Evolutionary conservation across 371 early-diverging fungal species (phyloP), one percentile per base, ranked within the genome.

Genomic region (Rhizopus microsporus): DNA sequence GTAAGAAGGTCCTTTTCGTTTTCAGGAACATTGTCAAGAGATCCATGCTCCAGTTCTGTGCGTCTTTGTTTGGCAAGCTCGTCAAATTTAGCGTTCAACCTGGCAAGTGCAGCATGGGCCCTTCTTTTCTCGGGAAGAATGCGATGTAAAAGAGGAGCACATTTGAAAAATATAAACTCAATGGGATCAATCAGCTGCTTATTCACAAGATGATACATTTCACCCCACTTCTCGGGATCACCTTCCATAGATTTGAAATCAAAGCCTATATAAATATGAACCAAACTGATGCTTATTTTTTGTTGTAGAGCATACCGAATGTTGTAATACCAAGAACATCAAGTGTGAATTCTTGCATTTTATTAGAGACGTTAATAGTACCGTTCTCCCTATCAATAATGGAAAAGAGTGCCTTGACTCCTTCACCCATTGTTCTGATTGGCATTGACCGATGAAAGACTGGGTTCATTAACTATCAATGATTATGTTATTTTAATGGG

Each of bases 381-480:
- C 54, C 23, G 5, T 32, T 34, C 7, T 52, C 17, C 13, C 56
- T 35, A 12, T 69, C 71, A 32, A 76, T 59, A 0, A 38, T 46
- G 0, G 34, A 8, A 47, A 78, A 72, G 6, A 72, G 9, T 1
- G 48, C 51, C 13, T 59, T 54, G 0, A 62, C 56, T 5, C 67
- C 30, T 7, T 47, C n/a, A 5, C 72, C 75, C 67, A 78, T 74
- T 0, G 67, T 7, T 2, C 57, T 49, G 0, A 72, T 47, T 3
- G 75, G 78, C 63, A 78, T 67, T 1, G 72, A 53, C 16, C 71
- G 71, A 47, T 69, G 71, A 43, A 78, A 78, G 5, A 71, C 78
- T 12, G 77, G 77, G 29, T 74, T 80, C 30, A 46, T 35, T 38
- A 34, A 9, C 15, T 7, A 37, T 16, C 33, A 56, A 58, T 2